Conservation (phyloP, 768 basidiomycete genomes). For the Leccinum longicurvipes region DNA sequence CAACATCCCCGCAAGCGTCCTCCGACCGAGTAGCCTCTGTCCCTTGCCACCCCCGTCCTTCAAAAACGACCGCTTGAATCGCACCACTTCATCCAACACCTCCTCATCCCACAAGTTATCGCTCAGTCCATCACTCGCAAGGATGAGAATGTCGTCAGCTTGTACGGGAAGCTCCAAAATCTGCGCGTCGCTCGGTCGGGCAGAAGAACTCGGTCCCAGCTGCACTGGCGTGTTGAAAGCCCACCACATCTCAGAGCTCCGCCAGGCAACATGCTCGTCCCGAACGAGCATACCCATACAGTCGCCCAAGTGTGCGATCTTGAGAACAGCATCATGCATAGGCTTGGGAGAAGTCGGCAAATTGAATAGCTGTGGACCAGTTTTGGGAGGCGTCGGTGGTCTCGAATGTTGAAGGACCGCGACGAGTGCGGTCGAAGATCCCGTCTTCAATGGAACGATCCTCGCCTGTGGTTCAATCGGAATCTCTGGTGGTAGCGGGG, state of each 20-base stretch:
- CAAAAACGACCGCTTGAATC: constrained; percentile 46
- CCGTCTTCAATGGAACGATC: constrained; percentile 45
- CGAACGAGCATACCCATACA: constrained; percentile 87
- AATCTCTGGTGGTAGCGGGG: constrained; percentile 14
- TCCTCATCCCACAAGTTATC: constrained; percentile 92
- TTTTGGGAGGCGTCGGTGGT: constrained; percentile 7
- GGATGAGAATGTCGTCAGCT: constrained; percentile 72
- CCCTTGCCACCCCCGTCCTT: constrained; percentile 17
- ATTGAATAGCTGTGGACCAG: constrained; percentile 19
- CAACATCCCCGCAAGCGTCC: constrained; percentile 64
- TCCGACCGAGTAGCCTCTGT: constrained; percentile 38
- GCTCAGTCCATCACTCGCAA: constrained; percentile 77
- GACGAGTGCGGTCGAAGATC: constrained; percentile 67
- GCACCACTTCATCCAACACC: constrained; percentile 73
- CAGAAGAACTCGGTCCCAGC: constrained; percentile 59
- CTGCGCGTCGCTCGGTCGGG: constrained; percentile 65
- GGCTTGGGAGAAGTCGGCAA: constrained; percentile 28
- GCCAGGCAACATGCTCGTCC: constrained; percentile 74
- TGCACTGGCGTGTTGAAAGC: constrained; percentile 66
- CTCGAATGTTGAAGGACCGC: constrained; percentile 54
- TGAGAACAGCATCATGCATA: constrained; percentile 58
- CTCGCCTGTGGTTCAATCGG: constrained; percentile 19
- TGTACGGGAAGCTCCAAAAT: constrained; percentile 66
- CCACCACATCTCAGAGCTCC: constrained; percentile 94
- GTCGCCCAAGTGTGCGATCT: constrained; percentile 84